A percentile compares a stretch with the other conserved stretches of the same genome.
Evolutionary conservation across 345 rosid species (phyloP).

Genomic region (Salix koriyanagi): DNA sequence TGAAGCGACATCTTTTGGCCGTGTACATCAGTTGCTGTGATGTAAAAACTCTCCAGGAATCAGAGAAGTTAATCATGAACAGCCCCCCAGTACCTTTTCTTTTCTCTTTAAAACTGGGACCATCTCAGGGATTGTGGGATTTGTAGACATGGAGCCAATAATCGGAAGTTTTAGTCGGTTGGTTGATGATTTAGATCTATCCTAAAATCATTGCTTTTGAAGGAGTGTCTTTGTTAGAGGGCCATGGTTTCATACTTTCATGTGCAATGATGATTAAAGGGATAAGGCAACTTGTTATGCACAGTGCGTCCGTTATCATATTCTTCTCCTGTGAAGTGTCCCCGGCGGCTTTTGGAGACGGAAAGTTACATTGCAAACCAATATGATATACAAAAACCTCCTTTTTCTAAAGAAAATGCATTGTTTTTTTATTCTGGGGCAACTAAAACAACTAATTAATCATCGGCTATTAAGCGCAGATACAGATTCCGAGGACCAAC

Average conservation of each 20-base stretch:
- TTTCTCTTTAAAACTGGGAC: not conserved
- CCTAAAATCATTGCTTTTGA: conserved; percentile 18
- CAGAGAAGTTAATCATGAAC: not conserved
- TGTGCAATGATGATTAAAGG: conserved; percentile 33
- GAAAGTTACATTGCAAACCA: conserved; percentile 11
- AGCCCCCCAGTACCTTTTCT: not conserved
- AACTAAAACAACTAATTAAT: not conserved
- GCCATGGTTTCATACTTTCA: not conserved
- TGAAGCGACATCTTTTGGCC: not conserved
- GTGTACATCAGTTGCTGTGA: not conserved
- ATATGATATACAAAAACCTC: not conserved
- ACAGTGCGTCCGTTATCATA: conserved; percentile 13
- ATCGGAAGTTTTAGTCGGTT: conserved; percentile 20
- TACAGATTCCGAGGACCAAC: not conserved
- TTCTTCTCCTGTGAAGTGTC: conserved; percentile 12
- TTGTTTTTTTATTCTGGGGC: not conserved
- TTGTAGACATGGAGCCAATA: conserved; percentile 5
- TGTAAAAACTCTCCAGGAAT: not conserved
- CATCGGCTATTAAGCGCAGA: not conserved
- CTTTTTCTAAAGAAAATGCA: not conserved
- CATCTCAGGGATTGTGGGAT: conserved; percentile 8
- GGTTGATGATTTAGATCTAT: conserved; percentile 30
- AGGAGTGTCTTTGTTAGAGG: conserved; percentile 18
- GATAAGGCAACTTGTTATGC: conserved; percentile 8
- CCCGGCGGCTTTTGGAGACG: conserved; percentile 12